Base-by-base conservation (phyloP, 257 asterid species). In the Solanum chiquidenum region DNA sequence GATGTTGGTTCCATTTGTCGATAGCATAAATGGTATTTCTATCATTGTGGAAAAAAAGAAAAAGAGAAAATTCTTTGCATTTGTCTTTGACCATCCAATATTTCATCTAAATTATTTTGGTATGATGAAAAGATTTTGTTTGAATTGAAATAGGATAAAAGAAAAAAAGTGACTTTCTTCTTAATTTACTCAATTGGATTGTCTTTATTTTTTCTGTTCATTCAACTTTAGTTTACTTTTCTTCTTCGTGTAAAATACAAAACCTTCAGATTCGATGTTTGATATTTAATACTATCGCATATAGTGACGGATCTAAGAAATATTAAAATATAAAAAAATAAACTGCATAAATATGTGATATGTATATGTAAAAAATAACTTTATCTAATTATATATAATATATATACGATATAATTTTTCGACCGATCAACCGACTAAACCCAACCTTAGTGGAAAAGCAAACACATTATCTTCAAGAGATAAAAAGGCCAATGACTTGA, bases 251-350 rank as follows among this genome's bases (percentile, higher is more conserved):
- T 29, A 68, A 33, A 29, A 68, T 13, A 68, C 12, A 55, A 27
- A 68, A 68, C 5, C 23, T 27, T 10, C 2, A 4, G 0, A 62
- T 62, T 62, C 31, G 0, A 62, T n/a, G 7, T 62, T 62, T 5
- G 3, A 23, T 60, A 60, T 11, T 23, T 4, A 7, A 23, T 62
- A 62, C 33, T n/a, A 18, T 49, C 1, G 3, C 16, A 16, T 14
- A 2, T 5, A 49, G 23, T 49, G 3, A 0, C 0, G 0, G 0
- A 49, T 5, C 3, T 49, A 49, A 49, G 0, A 49, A 49, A 5
- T 49, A 16, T 49, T 2, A 49, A 49, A 49, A 14, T 49, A 14
- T 49, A 14, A 49, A 49, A 46, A 13, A 49, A 16, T 5, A 49
- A 49, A 49, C 5, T 49, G 1, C 1, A 0, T 49, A 5, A 0